Percentiles rank a stretch among this genome's conserved stretches.
phyloP scores from a whole-genome alignment of 2,329 filamentous ascomycete species.

The Penicillium sumatraense region DNA sequence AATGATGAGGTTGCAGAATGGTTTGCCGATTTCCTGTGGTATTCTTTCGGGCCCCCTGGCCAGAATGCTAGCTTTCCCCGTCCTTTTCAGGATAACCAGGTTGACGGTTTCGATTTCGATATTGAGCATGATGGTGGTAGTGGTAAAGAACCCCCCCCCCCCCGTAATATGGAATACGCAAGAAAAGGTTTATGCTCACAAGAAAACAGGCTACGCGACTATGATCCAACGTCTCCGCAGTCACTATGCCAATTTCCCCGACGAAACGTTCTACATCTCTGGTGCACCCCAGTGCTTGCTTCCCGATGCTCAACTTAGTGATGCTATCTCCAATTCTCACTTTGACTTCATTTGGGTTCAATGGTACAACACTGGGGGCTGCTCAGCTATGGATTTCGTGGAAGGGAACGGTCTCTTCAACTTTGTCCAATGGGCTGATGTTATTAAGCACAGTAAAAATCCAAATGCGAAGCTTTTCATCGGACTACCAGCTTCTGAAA shows the following conservation, averaged over 20 bases:
- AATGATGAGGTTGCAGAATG: slow-evolving; percentile 44
- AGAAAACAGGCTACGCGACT: slow-evolving; percentile 46
- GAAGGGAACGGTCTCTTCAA: slow-evolving; percentile 46
- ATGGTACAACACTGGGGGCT: slow-evolving; percentile 59
- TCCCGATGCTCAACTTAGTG: slow-evolving; percentile 53
- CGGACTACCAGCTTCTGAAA: slow-evolving; percentile 50
- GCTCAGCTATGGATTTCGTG: slow-evolving; percentile 54
- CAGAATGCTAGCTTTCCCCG: slow-evolving; percentile 45
- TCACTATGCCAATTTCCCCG: slow-evolving; percentile 41
- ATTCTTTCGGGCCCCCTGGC: slow-evolving; percentile 52
- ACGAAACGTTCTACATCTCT: slow-evolving; percentile 54
- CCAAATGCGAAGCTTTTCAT: slow-evolving; percentile 58
- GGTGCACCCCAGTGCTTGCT: slow-evolving; percentile 58
- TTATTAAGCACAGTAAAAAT: slow-evolving; percentile 42
- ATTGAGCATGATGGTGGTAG: slow-evolving; percentile 38
- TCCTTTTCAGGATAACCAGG: slow-evolving; percentile 51
- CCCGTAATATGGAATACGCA: not conserved
- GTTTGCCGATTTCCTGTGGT: slow-evolving; percentile 57
- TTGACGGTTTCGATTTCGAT: slow-evolving; percentile 61
- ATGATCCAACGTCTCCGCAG: slow-evolving; percentile 55
- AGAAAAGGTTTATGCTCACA: slow-evolving; percentile 3
- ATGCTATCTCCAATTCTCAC: slow-evolving; percentile 48
- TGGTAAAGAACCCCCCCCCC: slow-evolving; percentile 29
- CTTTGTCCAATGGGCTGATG: slow-evolving; percentile 51
- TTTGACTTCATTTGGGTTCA: slow-evolving; percentile 62